These are phyloP conservation scores for Chrysosporium keratinophilum DNA, from an alignment of 2,329 filamentous ascomycete species.

Conservation along the genomic window DNA sequence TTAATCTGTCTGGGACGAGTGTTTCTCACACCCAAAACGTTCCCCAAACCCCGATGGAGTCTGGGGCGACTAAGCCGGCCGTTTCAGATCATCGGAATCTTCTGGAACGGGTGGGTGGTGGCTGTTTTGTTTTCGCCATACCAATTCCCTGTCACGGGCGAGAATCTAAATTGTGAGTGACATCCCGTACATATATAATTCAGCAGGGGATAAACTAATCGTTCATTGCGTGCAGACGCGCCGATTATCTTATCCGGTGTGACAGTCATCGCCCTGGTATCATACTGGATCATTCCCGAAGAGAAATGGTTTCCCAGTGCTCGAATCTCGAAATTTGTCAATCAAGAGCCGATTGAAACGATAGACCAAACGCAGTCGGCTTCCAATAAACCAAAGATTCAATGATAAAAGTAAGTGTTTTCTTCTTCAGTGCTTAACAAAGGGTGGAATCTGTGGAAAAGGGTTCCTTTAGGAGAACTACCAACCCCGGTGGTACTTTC, in stretches of 20 bases:
- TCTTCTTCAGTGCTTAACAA: background rate
- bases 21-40: constrained; percentile 39
- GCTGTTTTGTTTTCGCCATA: constrained; percentile 42
- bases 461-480: too few relatives aligned
- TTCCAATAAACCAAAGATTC: background rate
- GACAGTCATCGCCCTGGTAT: constrained; percentile 40
- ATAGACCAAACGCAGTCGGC: background rate
- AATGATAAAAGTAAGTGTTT: background rate
- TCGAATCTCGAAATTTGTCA: constrained; percentile 37
- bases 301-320: constrained; percentile 39
- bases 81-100: constrained; percentile 39
- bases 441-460: too few relatives aligned
- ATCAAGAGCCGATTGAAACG: constrained; percentile 14
- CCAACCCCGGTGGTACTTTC: too few relatives aligned
- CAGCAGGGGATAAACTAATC: background rate
- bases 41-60: constrained; percentile 41
- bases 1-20: constrained; percentile 43
- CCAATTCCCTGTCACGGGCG: constrained; percentile 35
- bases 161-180: constrained; percentile 37
- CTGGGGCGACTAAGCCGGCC: constrained; percentile 38
- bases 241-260: constrained; percentile 44
- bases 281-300: constrained; percentile 41
- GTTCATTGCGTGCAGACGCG: constrained; percentile 29
- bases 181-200: background rate
- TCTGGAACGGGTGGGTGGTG: constrained; percentile 45